A percentile compares a stretch with the other conserved stretches of the same genome.
phyloP scores from a whole-genome alignment of 257 asterid species.

The Rhazya stricta region DNA sequence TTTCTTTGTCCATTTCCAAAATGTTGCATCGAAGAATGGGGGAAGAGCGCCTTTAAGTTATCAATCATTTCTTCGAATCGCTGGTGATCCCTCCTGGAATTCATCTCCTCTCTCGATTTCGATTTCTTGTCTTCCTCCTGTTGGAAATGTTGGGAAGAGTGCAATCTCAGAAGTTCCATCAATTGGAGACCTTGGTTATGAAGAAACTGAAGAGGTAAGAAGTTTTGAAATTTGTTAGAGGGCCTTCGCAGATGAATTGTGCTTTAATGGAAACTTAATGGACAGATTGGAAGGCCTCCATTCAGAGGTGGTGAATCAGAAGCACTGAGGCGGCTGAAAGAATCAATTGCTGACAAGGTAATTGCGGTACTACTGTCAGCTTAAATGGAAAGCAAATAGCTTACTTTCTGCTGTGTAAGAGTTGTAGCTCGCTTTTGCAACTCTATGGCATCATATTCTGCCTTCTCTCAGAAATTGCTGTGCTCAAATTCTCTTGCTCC shows the following conservation, averaged over 20 bases:
- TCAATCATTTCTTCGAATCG: slow-evolving; percentile 81
- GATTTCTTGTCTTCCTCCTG: slow-evolving; percentile 52
- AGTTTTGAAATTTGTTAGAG: background rate
- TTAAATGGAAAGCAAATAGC: background rate
- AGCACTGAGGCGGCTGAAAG: slow-evolving; percentile 74
- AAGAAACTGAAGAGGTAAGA: slow-evolving; percentile 54
- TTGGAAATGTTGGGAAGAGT: slow-evolving; percentile 53
- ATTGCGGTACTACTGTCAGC: background rate
- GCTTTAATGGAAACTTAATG: slow-evolving; percentile 13
- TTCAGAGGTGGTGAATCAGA: slow-evolving; percentile 95
- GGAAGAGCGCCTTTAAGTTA: slow-evolving; percentile 82
- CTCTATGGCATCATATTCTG: background rate
- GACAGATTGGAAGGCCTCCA: slow-evolving; percentile 66
- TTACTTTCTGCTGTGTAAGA: background rate
- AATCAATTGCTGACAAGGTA: slow-evolving; percentile 70
- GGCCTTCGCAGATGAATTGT: slow-evolving; percentile 4
- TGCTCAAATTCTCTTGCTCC: background rate
- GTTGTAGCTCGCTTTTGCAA: slow-evolving; percentile 4
- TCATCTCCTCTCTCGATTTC: slow-evolving; percentile 51
- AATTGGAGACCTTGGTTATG: slow-evolving; percentile 68
- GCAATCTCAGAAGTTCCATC: slow-evolving; percentile 63
- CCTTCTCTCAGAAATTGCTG: background rate
- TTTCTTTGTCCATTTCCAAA: background rate
- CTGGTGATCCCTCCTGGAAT: slow-evolving; percentile 84
- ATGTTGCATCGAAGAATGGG: slow-evolving; percentile 51